Evolutionary conservation across 768 basidiomycete genomes (phyloP).

Genomic region (Agaricus bisporus): DNA sequence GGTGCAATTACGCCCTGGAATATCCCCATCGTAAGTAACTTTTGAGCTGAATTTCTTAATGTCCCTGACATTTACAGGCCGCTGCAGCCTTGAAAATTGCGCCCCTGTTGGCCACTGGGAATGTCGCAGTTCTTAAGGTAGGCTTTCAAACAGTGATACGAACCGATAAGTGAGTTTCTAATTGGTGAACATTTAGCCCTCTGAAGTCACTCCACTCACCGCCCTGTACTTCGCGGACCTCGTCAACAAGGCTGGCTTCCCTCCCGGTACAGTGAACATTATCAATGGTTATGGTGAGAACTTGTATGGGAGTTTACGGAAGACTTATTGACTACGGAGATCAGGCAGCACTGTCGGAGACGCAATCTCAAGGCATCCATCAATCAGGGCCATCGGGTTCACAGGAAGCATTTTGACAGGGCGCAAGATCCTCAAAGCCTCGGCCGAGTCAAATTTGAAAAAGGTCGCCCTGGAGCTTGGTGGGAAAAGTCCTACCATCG

Average conservation of each 20-base stretch:
- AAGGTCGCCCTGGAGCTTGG: conserved; percentile 72
- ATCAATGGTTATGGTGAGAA: conserved; percentile 54
- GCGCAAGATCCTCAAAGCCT: conserved; percentile 66
- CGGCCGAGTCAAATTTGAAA: conserved; percentile 74
- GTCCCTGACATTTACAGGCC: neutral
- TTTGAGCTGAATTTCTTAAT: neutral
- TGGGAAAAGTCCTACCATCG: conserved; percentile 58
- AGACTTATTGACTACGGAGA: conserved; percentile 15
- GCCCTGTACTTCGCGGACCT: conserved; percentile 48
- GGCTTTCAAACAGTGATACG: neutral
- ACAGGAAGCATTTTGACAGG: conserved; percentile 75
- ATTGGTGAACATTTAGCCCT: conserved; percentile 33
- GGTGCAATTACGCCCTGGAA: conserved; percentile 63
- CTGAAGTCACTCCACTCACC: conserved; percentile 67
- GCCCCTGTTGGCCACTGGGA: conserved; percentile 75
- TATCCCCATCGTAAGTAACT: conserved; percentile 26
- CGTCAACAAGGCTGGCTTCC: conserved; percentile 66
- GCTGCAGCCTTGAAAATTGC: conserved; percentile 63
- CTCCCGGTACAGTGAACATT: conserved; percentile 70
- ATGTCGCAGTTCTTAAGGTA: conserved; percentile 62
- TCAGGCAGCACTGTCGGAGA: conserved; percentile 48
- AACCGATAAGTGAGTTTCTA: no score
- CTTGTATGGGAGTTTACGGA: neutral
- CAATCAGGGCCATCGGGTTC: conserved; percentile 69
- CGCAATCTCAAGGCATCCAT: conserved; percentile 59